Base-by-base conservation (phyloP, 2,329 filamentous ascomycete genomes). In the Cercospora beticola region DNA sequence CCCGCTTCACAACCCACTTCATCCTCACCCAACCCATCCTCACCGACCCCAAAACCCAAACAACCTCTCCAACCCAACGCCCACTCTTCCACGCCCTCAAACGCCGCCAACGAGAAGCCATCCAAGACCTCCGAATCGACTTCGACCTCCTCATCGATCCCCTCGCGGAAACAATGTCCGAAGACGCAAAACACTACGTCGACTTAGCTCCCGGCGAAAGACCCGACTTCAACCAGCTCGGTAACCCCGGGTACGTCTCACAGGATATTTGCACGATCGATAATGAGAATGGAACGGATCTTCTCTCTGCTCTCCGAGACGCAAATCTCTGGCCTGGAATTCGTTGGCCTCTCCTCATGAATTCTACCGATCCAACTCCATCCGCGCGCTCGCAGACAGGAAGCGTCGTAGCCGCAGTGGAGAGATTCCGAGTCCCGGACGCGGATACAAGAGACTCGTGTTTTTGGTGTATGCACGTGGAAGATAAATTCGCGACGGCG, bases 371-470 rank as follows among this genome's bases (percentile, higher is more conserved):
- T 26, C 46, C 46, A 6, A 43, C 36, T 2, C 16, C 36, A 8
- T 43, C 33, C 26, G 23, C 36, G 9, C 33, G 16, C 12, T n/a
- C n/a, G 26, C 46, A 52, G 8, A 52, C 58, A 9, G 56, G 56
- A 8, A 49, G 23, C 14, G 62, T 60, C 21, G 30, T 74, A 14
- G 36, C 71, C 21, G 68, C 66, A 3, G 33, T 67, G 9, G 46
- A 70, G 12, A 68, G 68, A 8, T 75, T 77, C 62, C 64, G 69
- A 3, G 69, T 73, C n/a, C 75, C 75, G 4, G 71, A 74, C 6
- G 73, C 74, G 58, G 75, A 77, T 65, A 72, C 74, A 16, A 67
- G 64, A 40, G 74, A 77, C 26, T 69, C 71, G 54, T 77, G 75
- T 67, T 72, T 72, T n/a, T 76, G 73, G 70, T 77, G 76, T 67